Base-by-base conservation (phyloP, 768 basidiomycete genomes). In the Lactarius indigo region DNA sequence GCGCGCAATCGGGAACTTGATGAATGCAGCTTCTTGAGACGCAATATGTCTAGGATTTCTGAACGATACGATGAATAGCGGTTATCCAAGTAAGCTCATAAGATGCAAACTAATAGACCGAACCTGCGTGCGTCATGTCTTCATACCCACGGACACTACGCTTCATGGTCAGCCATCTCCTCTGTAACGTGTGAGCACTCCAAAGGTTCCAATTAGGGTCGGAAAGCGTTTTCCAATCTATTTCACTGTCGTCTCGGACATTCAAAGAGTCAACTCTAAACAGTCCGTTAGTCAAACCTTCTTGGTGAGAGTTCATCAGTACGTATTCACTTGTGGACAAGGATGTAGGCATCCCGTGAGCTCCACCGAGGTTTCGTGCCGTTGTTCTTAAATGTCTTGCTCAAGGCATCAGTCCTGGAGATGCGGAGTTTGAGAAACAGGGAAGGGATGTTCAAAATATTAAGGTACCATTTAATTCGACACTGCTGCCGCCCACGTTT, bases 11-110 rank as follows among this genome's bases (percentile, higher is more conserved):
- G 65, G 9, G 75, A 73, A 13, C 74, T 72, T 15, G 87, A 85
- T 35, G 84, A 70, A 65, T 87, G 84, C 1, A 86, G 84, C 71
- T 92, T 91, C 76, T 90, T 92, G 63, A 85, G 81, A 63, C 87
- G 81, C 44, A 92, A 79, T 65, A 92, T 91, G 69, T 92, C 91
- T 84, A 92, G 86, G 63, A 92, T 89, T 76, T 92, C 91, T 92
- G 72, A 35, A 42, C 33, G 3, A 23, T 18, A 1, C 42, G 35
- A 26, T 33, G 61, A 64, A 70, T 61, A 61, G 65, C 52, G 64
- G 44, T 33, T 68, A 58, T 47, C n/a, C 12, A 13, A 47, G 39
- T 15, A 15, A 57, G 0, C 50, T 12, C 55, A 44, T 52, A 57
- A 56, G n/a, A 30, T 31, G 50, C n/a, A 35, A 55, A 18, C 54